Evolutionary conservation across 805 yeast genomes (phyloP), one percentile per base, ranked within the genome.

Genomic region (Starmerella asiatica): DNA sequence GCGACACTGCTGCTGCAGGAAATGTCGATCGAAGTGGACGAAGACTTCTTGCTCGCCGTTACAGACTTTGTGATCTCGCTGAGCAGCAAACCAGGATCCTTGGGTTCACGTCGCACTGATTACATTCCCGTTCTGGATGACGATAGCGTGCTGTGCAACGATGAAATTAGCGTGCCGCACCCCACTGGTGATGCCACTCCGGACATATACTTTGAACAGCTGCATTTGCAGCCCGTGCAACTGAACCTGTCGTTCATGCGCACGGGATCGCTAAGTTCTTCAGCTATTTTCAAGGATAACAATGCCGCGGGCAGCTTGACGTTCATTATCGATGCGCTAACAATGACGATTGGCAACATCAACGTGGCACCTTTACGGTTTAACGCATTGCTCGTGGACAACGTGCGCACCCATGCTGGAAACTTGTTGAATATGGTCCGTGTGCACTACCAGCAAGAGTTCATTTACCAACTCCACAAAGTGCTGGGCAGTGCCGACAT

Each of bases 281-380:
- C 76, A 47, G 66, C 91, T 0, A 56, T 86, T 36, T 71, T 78
- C 70, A 50, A 51, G 30, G 46, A 49, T 21, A 43, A 38, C 26
- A 21, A 36, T n/a, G 40, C 39, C 6, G 50, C 45, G 9, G 46
- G 46, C 5, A 36, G 32, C 18, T 31, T 50, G 19, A 38, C 50
- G 17, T 79, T 81, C 57, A 74, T 84, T 46, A 67, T 83, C 49
- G 84, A 91, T 56, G 76, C 88, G 29, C 64, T 91, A 44, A 85
- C 96, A 0, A 86, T 88, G 96, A 94, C 98, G 0, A 73, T 91
- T 46, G 98, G 97, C 20, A 91, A 88, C 57, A 82, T 93, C 44
- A 88, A 88, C 56, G 96, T 91, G 59, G 98, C 99, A 0, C 97
- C 97, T 1, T 81, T 91, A 32, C 73, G 79, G 53, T 63, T 91